These are phyloP conservation scores for Neoarthrinium moseri DNA, from an alignment of 2,329 filamentous ascomycete species.

Conservation along the genomic window DNA sequence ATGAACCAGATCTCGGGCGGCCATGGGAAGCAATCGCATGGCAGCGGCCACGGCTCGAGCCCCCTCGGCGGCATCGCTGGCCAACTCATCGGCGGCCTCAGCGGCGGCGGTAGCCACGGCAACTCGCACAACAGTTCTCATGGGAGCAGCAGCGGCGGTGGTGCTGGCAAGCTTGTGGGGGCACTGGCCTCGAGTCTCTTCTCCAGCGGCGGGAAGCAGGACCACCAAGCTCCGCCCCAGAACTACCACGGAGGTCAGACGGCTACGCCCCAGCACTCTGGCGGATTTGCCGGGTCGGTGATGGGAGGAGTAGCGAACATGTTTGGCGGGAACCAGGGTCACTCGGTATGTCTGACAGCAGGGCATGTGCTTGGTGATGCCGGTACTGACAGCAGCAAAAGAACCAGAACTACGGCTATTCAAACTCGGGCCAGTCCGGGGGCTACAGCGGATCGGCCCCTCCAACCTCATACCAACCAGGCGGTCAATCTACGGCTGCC, in stretches of 20 bases:
- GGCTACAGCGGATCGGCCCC: constrained; percentile 64
- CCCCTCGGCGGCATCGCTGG: constrained; percentile 22
- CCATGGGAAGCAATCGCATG: constrained; percentile 32
- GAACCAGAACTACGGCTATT: constrained; percentile 63
- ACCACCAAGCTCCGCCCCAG: constrained; percentile 44
- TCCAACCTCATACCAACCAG: constrained; percentile 56
- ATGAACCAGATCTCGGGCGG: constrained; percentile 43
- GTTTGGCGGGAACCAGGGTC: constrained; percentile 47
- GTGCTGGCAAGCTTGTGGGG: constrained; percentile 55
- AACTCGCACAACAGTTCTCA: constrained; percentile 22
- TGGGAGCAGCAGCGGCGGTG: constrained; percentile 16
- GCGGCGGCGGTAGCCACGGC: constrained; percentile 20
- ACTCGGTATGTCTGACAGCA: constrained; percentile 32
- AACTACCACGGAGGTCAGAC: constrained; percentile 50
- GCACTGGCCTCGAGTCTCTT: constrained; percentile 56
- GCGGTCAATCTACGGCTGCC: constrained; percentile 23
- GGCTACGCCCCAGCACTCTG: constrained; percentile 36
- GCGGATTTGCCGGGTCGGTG: constrained; percentile 51
- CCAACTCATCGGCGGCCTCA: constrained; percentile 8
- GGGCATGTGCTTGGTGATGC: background rate
- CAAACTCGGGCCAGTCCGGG: constrained; percentile 50
- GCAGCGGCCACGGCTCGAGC: constrained; percentile 20
- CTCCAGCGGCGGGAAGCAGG: constrained; percentile 39
- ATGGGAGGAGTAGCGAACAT: constrained; percentile 54
- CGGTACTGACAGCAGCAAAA: constrained; percentile 25